A percentile compares a stretch with the other conserved stretches of the same genome.
These are phyloP conservation scores for Coemansia sp. DNA, from an alignment of 192 early-diverging fungal genomes.

Conservation along the genomic window DNA sequence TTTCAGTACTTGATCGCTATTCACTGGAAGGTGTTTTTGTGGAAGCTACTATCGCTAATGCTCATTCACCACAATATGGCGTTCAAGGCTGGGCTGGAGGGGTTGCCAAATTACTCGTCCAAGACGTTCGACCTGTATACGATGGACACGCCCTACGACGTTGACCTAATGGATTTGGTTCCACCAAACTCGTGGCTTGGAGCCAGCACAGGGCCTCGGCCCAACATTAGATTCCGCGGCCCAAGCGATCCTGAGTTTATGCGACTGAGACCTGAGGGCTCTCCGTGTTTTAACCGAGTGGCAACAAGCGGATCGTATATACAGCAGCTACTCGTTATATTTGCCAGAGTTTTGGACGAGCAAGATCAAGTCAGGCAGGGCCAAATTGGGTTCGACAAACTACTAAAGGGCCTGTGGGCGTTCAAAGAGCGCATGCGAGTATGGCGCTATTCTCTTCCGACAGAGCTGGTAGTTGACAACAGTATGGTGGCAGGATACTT, in stretches of 20 bases:
- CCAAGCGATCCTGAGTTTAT: constrained; percentile 43
- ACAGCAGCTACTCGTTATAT: constrained; percentile 48
- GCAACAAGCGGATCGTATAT: constrained; percentile 23
- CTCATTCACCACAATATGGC: constrained; percentile 24
- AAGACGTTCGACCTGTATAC: constrained; percentile 52
- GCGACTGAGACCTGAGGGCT: constrained; percentile 39
- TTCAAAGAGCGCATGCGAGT: constrained; percentile 48
- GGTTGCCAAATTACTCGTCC: constrained; percentile 46
- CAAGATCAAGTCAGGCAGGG: constrained; percentile 24
- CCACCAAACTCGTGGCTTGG: constrained; percentile 41
- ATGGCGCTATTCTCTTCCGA: constrained; percentile 42
- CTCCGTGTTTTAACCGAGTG: constrained; percentile 43
- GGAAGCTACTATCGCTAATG: constrained; percentile 41
- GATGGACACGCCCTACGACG: constrained; percentile 27
- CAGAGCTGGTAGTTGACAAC: constrained; percentile 32
- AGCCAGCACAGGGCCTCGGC: constrained; percentile 9
- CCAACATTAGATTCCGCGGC: constrained; percentile 44
- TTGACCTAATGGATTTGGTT: constrained; percentile 46
- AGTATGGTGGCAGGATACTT: constrained; percentile 38
- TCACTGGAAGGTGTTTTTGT: constrained; percentile 52
- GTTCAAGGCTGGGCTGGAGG: constrained; percentile 18
- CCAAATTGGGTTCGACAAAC: constrained; percentile 17
- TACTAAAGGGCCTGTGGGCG: constrained; percentile 44
- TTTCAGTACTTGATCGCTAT: constrained; percentile 50
- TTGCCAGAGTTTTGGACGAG: constrained; percentile 26